Evolutionary conservation across 106 monocot species (phyloP).

Genomic region (Acorus gramineus): DNA sequence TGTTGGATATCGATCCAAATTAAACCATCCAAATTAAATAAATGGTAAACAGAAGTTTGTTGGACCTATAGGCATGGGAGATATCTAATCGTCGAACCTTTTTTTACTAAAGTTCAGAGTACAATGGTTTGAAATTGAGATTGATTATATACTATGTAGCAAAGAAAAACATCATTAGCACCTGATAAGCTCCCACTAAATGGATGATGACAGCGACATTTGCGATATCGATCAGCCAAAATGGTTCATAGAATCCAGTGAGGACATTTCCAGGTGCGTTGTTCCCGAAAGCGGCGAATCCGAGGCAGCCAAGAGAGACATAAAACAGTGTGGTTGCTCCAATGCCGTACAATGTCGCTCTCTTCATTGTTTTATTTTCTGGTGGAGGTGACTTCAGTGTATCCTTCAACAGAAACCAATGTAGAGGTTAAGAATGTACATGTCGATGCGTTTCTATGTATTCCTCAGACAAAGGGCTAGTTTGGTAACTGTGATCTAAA

Average conservation of each 20-base stretch:
- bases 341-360: constrained; percentile 38
- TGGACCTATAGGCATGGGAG: no score
- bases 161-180: no score
- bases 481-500: no score
- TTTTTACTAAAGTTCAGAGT: no score
- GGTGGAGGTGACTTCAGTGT: constrained; percentile 57
- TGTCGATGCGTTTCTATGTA: background rate
- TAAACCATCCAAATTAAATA: no score
- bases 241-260: constrained; percentile 57
- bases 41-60: no score
- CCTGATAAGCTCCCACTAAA: constrained; percentile 67
- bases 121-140: no score
- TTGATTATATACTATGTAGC: constrained; percentile 1
- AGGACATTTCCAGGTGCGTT: constrained; percentile 47
- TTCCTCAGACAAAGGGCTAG: no score
- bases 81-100: no score
- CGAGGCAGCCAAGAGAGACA: constrained; percentile 45
- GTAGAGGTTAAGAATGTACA: no score
- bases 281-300: constrained; percentile 70
- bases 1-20: no score
- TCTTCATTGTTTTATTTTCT: constrained; percentile 77
- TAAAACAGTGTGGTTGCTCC: constrained; percentile 51
- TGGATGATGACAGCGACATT: constrained; percentile 55
- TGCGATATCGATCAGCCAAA: constrained; percentile 63
- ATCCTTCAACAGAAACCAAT: constrained; percentile 26